Percentiles rank a stretch among this genome's conserved stretches.
phyloP scores from a whole-genome alignment of 257 asterid species.

The Forsythia viridissima region DNA sequence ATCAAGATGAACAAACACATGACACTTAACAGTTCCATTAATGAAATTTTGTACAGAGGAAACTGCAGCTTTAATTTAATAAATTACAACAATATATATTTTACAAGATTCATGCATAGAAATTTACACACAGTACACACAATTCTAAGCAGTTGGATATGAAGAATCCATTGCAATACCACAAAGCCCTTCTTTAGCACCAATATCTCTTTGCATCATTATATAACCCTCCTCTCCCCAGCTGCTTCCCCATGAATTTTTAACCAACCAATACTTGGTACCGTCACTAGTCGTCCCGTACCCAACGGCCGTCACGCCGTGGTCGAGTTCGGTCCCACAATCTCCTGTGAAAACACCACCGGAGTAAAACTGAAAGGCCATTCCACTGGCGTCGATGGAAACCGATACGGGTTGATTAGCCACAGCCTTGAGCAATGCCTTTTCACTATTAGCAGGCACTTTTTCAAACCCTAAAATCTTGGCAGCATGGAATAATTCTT shows the following conservation, averaged over 20 bases:
- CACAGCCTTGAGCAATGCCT: conserved; percentile 32
- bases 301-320: conserved; percentile 39
- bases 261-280: conserved; percentile 35
- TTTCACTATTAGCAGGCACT: conserved; percentile 28
- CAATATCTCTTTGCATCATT: conserved; percentile 31
- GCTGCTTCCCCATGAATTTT: conserved; percentile 39
- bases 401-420: conserved; percentile 44
- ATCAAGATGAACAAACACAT: no score
- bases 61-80: not conserved
- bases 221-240: conserved; percentile 39
- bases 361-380: conserved; percentile 26
- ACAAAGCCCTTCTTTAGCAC: conserved; percentile 39
- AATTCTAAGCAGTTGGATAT: conserved; percentile 10
- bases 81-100: not conserved
- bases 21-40: not conserved
- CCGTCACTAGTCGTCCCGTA: conserved; percentile 28
- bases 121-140: not conserved
- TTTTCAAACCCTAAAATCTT: conserved; percentile 29
- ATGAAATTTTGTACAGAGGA: conserved; percentile 9
- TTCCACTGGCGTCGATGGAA: conserved; percentile 39
- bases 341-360: conserved; percentile 34
- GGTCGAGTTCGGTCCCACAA: conserved; percentile 39
- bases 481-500: conserved; percentile 26
- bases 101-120: not conserved
- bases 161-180: conserved; percentile 40